Evolutionary conservation across 2,329 filamentous ascomycete species (phyloP).

Genomic region (Paecilomyces variotii): DNA sequence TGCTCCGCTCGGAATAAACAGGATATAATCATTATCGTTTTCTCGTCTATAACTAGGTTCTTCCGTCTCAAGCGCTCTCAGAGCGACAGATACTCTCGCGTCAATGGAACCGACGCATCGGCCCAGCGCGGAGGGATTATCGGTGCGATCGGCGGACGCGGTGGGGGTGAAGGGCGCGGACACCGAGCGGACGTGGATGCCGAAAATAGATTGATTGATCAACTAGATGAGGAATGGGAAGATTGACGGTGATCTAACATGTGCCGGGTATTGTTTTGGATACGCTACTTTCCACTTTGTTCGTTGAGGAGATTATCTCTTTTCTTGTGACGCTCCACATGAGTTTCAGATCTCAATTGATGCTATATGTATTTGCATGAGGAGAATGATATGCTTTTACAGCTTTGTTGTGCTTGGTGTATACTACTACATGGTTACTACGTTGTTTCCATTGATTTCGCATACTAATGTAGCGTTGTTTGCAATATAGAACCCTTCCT

Average conservation of each 20-base stretch:
- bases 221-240: conserved; percentile 96
- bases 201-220: conserved; percentile 90
- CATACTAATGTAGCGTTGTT: too few relatives aligned
- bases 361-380: not conserved
- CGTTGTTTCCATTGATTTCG: too few relatives aligned
- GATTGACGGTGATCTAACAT: conserved; percentile 40
- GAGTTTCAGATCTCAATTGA: not conserved
- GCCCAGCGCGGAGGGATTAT: conserved; percentile 22
- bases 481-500: too few relatives aligned
- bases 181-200: conserved; percentile 55
- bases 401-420: too few relatives aligned
- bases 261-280: not conserved
- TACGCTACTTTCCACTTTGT: not conserved
- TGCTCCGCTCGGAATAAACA: conserved; percentile 14
- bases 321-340: not conserved
- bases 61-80: conserved; percentile 28
- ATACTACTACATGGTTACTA: too few relatives aligned
- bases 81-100: conserved; percentile 25
- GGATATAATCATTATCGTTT: conserved; percentile 42
- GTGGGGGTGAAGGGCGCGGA: conserved; percentile 21
- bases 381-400: not conserved
- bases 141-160: conserved; percentile 27
- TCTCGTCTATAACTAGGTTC: conserved; percentile 36
- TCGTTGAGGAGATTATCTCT: not conserved
- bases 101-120: conserved; percentile 11